These are phyloP conservation scores for Pachysandra terminalis DNA, from an alignment of 164 flowering plant species.

Conservation along the genomic window DNA sequence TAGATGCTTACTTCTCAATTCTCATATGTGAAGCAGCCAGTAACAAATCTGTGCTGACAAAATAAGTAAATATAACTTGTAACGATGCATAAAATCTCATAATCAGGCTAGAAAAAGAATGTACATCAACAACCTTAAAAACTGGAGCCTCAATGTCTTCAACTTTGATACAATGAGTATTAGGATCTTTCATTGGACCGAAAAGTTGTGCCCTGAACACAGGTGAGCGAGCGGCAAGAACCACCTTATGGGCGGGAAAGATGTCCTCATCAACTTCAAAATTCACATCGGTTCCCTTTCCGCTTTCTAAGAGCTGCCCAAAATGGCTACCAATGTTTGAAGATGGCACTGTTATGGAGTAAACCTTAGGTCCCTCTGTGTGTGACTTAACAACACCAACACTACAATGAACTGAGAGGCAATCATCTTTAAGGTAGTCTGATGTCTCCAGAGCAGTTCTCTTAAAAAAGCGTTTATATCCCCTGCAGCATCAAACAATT, in stretches of 20 bases:
- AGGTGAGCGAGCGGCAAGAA: slow-evolving; percentile 89
- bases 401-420: slow-evolving; percentile 65
- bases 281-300: slow-evolving; percentile 63
- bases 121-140: slow-evolving; percentile 54
- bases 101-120: background rate
- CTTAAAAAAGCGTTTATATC: slow-evolving; percentile 80
- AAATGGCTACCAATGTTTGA: slow-evolving; percentile 68
- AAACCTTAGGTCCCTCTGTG: slow-evolving; percentile 80
- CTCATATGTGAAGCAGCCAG: too few relatives aligned
- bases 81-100: background rate
- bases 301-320: slow-evolving; percentile 76
- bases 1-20: too few relatives aligned
- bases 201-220: slow-evolving; percentile 90
- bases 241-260: slow-evolving; percentile 75
- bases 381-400: slow-evolving; percentile 84
- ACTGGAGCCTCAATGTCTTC: slow-evolving; percentile 88
- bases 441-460: slow-evolving; percentile 71
- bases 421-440: slow-evolving; percentile 87
- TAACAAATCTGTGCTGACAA: background rate
- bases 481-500: slow-evolving; percentile 50
- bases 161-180: slow-evolving; percentile 51
- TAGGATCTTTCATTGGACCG: slow-evolving; percentile 73
- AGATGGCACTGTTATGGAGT: slow-evolving; percentile 60
- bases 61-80: background rate
- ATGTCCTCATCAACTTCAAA: slow-evolving; percentile 79